Evolutionary conservation across 345 rosid genomes (phyloP).

Genomic region (Ailanthus altissimus): DNA sequence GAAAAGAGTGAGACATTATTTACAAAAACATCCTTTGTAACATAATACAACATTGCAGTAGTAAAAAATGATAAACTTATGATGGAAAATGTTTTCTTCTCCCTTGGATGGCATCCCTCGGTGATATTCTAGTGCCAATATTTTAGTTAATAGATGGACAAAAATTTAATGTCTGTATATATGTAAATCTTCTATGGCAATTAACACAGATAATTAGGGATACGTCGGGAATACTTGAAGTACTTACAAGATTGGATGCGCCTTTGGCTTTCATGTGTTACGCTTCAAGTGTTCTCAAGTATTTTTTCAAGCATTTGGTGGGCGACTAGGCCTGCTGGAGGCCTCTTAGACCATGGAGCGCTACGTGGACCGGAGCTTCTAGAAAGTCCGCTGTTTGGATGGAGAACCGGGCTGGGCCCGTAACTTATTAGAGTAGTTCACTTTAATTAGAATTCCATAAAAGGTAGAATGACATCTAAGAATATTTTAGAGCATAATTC

Average conservation of each 20-base stretch:
- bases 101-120: background rate
- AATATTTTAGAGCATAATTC: too few species aligned
- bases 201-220: slow-evolving; percentile 70
- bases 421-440: too few species aligned
- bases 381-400: too few species aligned
- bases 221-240: slow-evolving; percentile 77
- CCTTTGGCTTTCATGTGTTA: too few species aligned
- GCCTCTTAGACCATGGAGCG: too few species aligned
- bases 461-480: too few species aligned
- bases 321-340: too few species aligned
- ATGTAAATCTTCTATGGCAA: background rate
- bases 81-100: background rate
- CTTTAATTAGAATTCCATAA: too few species aligned
- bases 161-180: background rate
- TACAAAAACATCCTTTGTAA: background rate
- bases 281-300: too few species aligned
- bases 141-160: background rate
- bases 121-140: background rate
- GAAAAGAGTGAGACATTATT: background rate
- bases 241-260: slow-evolving; percentile 73
- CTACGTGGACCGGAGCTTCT: too few species aligned
- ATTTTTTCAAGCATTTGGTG: too few species aligned
- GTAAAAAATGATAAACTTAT: background rate
- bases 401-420: too few species aligned
- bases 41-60: background rate